These are phyloP conservation scores for Oxytropis ochrocephala DNA, from an alignment of 306 rosid genomes.

Conservation along the genomic window DNA sequence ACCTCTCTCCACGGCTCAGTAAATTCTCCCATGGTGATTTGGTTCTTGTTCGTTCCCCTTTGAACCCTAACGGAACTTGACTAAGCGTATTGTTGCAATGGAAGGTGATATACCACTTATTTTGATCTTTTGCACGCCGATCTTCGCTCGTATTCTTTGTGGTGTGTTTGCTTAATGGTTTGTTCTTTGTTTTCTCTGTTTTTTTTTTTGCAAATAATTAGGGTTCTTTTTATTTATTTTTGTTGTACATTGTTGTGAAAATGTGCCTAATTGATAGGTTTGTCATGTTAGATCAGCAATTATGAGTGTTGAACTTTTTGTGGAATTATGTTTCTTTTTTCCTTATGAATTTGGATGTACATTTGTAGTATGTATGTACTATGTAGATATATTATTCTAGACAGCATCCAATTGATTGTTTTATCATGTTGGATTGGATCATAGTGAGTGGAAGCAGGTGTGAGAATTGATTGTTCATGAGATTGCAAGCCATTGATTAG, in stretches of 20 bases:
- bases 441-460: too few species aligned
- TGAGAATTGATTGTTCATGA: too few species aligned
- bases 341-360: not conserved
- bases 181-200: too few species aligned
- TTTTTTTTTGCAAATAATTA: too few species aligned
- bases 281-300: not conserved
- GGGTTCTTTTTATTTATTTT: too few species aligned
- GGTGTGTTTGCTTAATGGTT: slow-evolving; percentile 37
- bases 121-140: slow-evolving; percentile 40
- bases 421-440: too few species aligned
- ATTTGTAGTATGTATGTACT: not conserved
- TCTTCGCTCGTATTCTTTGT: slow-evolving; percentile 27
- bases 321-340: not conserved
- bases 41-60: slow-evolving; percentile 61
- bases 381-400: too few species aligned
- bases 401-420: too few species aligned
- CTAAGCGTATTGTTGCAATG: slow-evolving; percentile 62
- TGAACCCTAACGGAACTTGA: slow-evolving; percentile 35
- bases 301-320: not conserved
- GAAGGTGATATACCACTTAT: slow-evolving; percentile 64
- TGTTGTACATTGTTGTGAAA: not conserved
- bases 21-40: slow-evolving; percentile 54
- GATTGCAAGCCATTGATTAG: slow-evolving; percentile 9
- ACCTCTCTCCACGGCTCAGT: slow-evolving; percentile 53
- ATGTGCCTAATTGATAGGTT: slow-evolving; percentile 11